phyloP scores from a whole-genome alignment of 805 yeast genomes.

The Yarrowia sp. region DNA sequence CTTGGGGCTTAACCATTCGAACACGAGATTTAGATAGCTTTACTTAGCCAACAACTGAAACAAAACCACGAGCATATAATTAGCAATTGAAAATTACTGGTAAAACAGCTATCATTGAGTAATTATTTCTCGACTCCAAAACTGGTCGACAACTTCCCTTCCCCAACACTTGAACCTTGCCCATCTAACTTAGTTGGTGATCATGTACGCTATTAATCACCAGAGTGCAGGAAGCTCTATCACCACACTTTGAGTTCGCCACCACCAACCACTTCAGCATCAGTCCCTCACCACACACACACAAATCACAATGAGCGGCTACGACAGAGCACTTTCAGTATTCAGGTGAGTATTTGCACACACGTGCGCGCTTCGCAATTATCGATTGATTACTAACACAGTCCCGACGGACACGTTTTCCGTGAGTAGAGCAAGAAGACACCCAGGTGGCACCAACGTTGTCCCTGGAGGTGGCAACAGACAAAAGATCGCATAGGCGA shows the following conservation, averaged over 20 bases:
- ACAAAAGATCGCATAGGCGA: not conserved
- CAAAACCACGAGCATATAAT: too few species aligned
- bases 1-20: too few species aligned
- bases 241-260: constrained; percentile 13
- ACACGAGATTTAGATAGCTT: too few species aligned
- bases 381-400: constrained; percentile 33
- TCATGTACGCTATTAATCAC: not conserved
- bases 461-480: not conserved
- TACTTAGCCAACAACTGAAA: too few species aligned
- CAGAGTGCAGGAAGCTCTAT: not conserved
- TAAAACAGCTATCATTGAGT: too few species aligned
- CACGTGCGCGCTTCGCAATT: not conserved
- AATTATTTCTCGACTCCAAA: not conserved
- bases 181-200: not conserved
- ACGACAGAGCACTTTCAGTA: constrained; percentile 97
- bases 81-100: too few species aligned
- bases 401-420: constrained; percentile 98
- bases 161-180: not conserved
- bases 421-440: constrained; percentile 47
- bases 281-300: constrained; percentile 19
- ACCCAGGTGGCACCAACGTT: not conserved
- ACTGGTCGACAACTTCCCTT: not conserved
- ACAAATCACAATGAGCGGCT: constrained; percentile 74
- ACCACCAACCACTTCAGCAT: constrained; percentile 8
- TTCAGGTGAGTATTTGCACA: constrained; percentile 63